A percentile compares a stretch with the other conserved stretches of the same genome.
These are phyloP conservation scores for Globisporangium splendens DNA, from an alignment of 352 stramenopile genomes.

Conservation along the genomic window DNA sequence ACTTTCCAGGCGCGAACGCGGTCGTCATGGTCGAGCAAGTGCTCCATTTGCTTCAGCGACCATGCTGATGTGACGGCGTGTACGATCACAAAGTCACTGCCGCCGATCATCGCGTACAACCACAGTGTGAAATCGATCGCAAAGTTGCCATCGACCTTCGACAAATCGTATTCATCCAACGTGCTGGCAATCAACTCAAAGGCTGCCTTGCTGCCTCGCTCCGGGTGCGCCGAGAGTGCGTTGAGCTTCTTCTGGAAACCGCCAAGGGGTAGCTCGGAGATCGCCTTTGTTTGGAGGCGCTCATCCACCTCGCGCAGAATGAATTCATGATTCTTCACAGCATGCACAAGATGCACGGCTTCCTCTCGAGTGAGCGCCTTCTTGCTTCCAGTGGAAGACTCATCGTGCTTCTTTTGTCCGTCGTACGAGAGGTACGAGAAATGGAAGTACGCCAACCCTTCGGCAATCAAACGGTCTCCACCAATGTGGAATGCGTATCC, in stretches of 20 bases:
- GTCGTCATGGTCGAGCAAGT: conserved; percentile 21
- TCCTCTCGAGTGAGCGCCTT: conserved; percentile 20
- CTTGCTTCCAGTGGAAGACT: background rate
- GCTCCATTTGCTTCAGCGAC: conserved; percentile 32
- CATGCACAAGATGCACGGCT: conserved; percentile 5
- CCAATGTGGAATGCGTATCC: conserved; percentile 32
- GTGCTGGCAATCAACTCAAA: conserved; percentile 12
- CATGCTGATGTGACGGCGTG: conserved; percentile 33
- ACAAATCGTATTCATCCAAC: conserved; percentile 23
- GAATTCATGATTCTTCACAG: conserved; percentile 12
- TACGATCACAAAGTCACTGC: conserved; percentile 33
- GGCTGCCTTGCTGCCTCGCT: conserved; percentile 12
- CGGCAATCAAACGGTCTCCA: conserved; percentile 20
- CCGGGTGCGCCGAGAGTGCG: conserved; percentile 19
- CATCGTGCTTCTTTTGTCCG: conserved; percentile 6
- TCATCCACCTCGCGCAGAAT: conserved; percentile 9
- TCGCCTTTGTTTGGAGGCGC: conserved; percentile 2
- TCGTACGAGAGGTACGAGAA: conserved; percentile 31
- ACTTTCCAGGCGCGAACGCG: conserved; percentile 26
- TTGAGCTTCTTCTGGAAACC: conserved; percentile 22
- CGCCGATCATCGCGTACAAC: conserved; percentile 24
- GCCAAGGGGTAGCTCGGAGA: conserved; percentile 4
- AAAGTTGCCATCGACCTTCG: conserved; percentile 17
- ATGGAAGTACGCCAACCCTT: conserved; percentile 34
- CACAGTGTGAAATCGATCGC: conserved; percentile 28